Percentiles rank a stretch among this genome's conserved stretches.
phyloP scores from a whole-genome alignment of 805 yeast species.

The Yamadazyma olivae region DNA sequence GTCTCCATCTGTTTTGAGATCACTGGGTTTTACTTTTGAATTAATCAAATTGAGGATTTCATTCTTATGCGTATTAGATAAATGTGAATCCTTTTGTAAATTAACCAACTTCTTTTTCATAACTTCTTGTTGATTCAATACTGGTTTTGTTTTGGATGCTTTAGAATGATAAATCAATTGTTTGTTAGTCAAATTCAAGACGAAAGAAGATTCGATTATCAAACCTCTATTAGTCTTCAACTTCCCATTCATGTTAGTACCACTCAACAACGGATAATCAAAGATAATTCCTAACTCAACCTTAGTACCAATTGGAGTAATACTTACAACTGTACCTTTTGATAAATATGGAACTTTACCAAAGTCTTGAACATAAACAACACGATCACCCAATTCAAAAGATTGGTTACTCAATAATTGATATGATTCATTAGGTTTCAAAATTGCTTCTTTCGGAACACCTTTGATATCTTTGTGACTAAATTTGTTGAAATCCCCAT shows the following conservation, averaged over 20 bases:
- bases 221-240: slow-evolving; percentile 78
- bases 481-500: slow-evolving; percentile 42
- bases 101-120: slow-evolving; percentile 18
- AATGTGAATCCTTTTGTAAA: slow-evolving; percentile 14
- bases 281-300: slow-evolving; percentile 74
- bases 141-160: slow-evolving; percentile 44
- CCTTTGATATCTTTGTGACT: slow-evolving; percentile 63
- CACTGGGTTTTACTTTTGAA: slow-evolving; percentile 19
- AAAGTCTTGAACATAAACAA: slow-evolving; percentile 75
- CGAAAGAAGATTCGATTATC: slow-evolving; percentile 74
- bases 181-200: slow-evolving; percentile 70
- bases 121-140: slow-evolving; percentile 8
- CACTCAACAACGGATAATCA: slow-evolving; percentile 80
- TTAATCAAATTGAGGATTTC: slow-evolving; percentile 47
- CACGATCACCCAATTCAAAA: slow-evolving; percentile 86
- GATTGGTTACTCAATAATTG: slow-evolving; percentile 70
- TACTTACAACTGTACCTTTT: slow-evolving; percentile 85
- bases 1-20: slow-evolving; percentile 16
- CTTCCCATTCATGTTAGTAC: slow-evolving; percentile 77
- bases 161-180: slow-evolving; percentile 77
- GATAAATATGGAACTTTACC: slow-evolving; percentile 88
- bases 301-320: slow-evolving; percentile 54
- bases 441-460: slow-evolving; percentile 80
- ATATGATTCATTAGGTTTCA: slow-evolving; percentile 71
- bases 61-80: slow-evolving; percentile 17